Evolutionary conservation across 225 moss, liverwort and hornwort genomes (phyloP).

Genomic region (Pseudisothecium myosuroides): DNA sequence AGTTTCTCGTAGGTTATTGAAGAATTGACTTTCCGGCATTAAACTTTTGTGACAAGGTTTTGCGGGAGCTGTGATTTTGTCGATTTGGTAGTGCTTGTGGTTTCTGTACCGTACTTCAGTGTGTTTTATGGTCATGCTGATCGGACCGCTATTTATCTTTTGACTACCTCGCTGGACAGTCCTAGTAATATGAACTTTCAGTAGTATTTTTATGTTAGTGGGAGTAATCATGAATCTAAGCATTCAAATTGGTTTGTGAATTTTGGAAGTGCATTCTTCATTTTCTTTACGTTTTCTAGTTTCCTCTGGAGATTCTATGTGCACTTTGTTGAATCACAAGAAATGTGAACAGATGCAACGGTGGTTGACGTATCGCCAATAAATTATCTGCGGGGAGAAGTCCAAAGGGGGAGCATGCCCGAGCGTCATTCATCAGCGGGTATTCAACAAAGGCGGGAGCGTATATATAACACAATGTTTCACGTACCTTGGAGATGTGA

Average conservation of each 20-base stretch:
- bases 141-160: neutral
- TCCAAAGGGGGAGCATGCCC: conserved; percentile 63
- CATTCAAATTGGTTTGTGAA: neutral
- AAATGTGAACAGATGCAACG: conserved; percentile 27
- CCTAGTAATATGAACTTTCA: neutral
- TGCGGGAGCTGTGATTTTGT: neutral
- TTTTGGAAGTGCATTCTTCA: neutral
- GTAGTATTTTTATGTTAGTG: neutral
- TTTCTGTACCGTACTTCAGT: neutral
- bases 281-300: neutral
- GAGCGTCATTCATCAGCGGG: conserved; percentile 70
- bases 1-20: neutral
- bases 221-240: neutral
- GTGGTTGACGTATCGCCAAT: conserved; percentile 78
- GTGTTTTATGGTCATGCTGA: neutral
- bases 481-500: conserved; percentile 99
- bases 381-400: conserved; percentile 76
- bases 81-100: neutral
- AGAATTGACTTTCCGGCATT: neutral
- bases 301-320: neutral
- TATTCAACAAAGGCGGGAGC: conserved; percentile 81
- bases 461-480: conserved; percentile 98
- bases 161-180: neutral
- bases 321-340: neutral
- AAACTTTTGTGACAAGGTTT: neutral